Conservation (phyloP, 306 rosid genomes). For the Phaseolus lunatus region DNA sequence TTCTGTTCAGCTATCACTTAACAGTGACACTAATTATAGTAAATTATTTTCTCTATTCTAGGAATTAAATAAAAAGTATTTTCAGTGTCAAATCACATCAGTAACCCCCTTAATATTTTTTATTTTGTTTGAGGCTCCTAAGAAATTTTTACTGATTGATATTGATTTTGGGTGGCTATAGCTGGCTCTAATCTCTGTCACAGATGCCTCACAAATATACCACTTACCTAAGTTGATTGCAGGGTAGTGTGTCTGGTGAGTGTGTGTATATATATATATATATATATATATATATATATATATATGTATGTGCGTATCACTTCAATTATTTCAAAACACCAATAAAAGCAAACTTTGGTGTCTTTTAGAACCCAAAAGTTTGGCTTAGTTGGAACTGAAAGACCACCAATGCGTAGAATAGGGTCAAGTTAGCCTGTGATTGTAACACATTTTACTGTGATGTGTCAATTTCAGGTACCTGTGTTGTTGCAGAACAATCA, state of each 20-base stretch:
- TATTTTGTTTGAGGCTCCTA: no score
- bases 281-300: no score
- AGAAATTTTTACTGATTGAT: not conserved
- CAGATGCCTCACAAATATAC: not conserved
- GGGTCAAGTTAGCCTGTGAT: not conserved
- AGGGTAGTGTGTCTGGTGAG: constrained; percentile 38
- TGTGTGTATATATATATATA: not conserved
- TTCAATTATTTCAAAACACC: constrained; percentile 41
- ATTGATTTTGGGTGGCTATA: not conserved
- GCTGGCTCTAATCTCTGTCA: not conserved
- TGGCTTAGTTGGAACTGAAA: constrained; percentile 2
- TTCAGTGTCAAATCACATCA: no score
- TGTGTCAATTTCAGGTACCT: constrained; percentile 42
- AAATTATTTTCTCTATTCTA: no score
- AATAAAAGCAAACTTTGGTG: constrained; percentile 33
- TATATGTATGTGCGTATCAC: not conserved
- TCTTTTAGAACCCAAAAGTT: not conserved
- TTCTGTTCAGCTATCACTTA: no score
- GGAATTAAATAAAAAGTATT: no score
- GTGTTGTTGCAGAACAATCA: constrained; percentile 33
- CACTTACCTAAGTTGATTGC: not conserved
- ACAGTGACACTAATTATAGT: no score
- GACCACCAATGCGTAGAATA: not conserved
- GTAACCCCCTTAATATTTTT: no score
- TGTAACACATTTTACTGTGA: constrained; percentile 21